Base-by-base conservation (phyloP, 2,329 filamentous ascomycete species). In the Fusarium sp. region DNA sequence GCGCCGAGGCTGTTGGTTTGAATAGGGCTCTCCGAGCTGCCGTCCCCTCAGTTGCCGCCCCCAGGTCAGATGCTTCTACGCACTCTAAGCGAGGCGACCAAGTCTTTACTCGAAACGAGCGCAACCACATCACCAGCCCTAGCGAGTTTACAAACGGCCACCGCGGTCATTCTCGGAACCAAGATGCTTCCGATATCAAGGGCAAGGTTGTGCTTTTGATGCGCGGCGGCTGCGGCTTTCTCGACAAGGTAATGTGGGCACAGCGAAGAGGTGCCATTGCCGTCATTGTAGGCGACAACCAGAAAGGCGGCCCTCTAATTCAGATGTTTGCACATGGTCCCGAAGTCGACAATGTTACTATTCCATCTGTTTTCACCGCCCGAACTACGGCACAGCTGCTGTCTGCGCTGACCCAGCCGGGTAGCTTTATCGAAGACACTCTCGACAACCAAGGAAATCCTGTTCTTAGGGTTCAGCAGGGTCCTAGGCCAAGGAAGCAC, bases 271-370 rank as follows among this genome's bases (percentile, higher is more conserved):
- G 96, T 27, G 96, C 93, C 22, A 89, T 95, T 68, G 96, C 94
- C 38, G 86, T 99, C 69, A 97, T 99, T 73, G 95, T 99, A 4
- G 96, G 96, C 29, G 96, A 99, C 81, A 93, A 98, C 81, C 92
- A 94, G 66, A 93, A 94, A 70, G 96, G 96, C 51, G 95, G 95
- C 5, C 93, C 93, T 38, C 85, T 99, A 70, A 94, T 98, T 59
- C 96, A 97, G 77, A 99, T 99, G 96, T 98, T 98, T 81, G 96
- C 96, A n/a, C 91, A 94, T 78, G 96, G 96, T 40, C 95, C 98
- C 80, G 82, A 83, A 36, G 98, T 96, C 5, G 97, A 95, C 36
- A 98, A 98, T 78, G 90, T 98, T 74, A 94, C 94, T 1, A 98
- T 99, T 62, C 95, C 96, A 1, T 94, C 96, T 0, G 88, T 98